Evolutionary conservation across 2,329 filamentous ascomycete species (phyloP).

Genomic region (Dothideomycetidae sp.): DNA sequence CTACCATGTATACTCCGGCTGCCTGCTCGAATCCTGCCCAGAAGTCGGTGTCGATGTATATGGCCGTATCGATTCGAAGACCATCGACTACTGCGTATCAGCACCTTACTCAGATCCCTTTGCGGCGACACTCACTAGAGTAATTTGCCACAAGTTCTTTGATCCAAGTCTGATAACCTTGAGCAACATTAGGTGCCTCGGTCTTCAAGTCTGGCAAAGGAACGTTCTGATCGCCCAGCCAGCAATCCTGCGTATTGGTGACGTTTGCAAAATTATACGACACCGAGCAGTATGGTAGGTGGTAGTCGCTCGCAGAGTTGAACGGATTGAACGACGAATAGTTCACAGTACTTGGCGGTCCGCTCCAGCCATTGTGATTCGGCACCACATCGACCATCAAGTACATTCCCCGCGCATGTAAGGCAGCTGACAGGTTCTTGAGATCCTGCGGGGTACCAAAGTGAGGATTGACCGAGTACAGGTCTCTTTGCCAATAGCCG

Average conservation of each 20-base stretch:
- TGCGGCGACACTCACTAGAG: conserved; percentile 23
- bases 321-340: conserved; percentile 27
- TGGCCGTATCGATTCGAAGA: conserved; percentile 36
- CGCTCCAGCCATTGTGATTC: conserved; percentile 25
- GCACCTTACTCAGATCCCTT: background rate
- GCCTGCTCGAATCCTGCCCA: conserved; percentile 25
- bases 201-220: conserved; percentile 50
- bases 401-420: conserved; percentile 26
- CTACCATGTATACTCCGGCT: conserved; percentile 30
- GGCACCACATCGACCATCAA: conserved; percentile 27
- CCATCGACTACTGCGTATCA: conserved; percentile 30
- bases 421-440: conserved; percentile 20
- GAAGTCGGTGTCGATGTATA: conserved; percentile 32
- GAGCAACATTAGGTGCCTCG: conserved; percentile 33
- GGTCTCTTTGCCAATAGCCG: conserved; percentile 41
- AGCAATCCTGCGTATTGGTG: conserved; percentile 33
- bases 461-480: conserved; percentile 28
- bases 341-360: conserved; percentile 17
- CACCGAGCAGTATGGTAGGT: conserved; percentile 36
- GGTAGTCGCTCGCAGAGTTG: conserved; percentile 28
- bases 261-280: conserved; percentile 39
- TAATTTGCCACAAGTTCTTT: conserved; percentile 43
- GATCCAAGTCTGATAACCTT: conserved; percentile 46
- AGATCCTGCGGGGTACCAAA: conserved; percentile 26
- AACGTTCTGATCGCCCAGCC: conserved; percentile 40